phyloP scores from a whole-genome alignment of 352 stramenopile genomes.

The Globisporangium carolinianum region DNA sequence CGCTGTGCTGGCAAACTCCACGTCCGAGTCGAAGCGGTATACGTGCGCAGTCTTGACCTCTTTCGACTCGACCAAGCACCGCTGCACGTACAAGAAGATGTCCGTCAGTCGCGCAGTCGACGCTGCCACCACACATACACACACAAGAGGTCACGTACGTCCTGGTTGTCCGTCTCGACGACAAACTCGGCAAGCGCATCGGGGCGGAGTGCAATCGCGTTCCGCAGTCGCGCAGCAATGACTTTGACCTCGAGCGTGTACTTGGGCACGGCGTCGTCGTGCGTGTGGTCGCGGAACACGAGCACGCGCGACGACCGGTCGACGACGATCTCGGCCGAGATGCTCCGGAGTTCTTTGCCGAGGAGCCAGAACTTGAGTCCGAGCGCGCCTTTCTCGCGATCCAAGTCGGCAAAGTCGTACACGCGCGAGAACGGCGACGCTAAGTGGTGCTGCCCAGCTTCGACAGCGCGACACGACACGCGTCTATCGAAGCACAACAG shows the following conservation, averaged over 20 bases:
- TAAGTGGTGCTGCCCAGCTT: slow-evolving; percentile 36
- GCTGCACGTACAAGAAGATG: slow-evolving; percentile 10
- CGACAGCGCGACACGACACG: slow-evolving; percentile 58
- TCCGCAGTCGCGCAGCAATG: slow-evolving; percentile 58
- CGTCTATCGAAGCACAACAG: slow-evolving; percentile 26
- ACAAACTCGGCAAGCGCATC: slow-evolving; percentile 56
- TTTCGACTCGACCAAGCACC: slow-evolving; percentile 52
- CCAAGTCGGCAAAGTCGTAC: slow-evolving; percentile 83
- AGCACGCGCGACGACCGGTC: slow-evolving; percentile 74
- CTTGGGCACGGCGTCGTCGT: slow-evolving; percentile 31
- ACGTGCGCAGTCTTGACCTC: slow-evolving; percentile 71
- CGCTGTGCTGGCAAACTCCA: slow-evolving; percentile 57
- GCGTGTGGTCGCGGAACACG: slow-evolving; percentile 66
- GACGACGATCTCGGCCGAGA: slow-evolving; percentile 73
- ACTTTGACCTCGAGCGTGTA: slow-evolving; percentile 84
- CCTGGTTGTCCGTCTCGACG: slow-evolving; percentile 58
- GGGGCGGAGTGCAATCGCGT: slow-evolving; percentile 53
- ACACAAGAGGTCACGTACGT: slow-evolving; percentile 17
- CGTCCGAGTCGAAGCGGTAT: slow-evolving; percentile 78
- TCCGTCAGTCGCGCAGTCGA: not conserved
- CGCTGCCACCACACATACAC: not conserved
- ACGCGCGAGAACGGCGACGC: slow-evolving; percentile 56
- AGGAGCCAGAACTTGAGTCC: slow-evolving; percentile 66
- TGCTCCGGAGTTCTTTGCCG: slow-evolving; percentile 53
- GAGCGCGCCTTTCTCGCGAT: slow-evolving; percentile 66